Conservation (phyloP, 305 asterid species). For the Solanum hybrid region DNA sequence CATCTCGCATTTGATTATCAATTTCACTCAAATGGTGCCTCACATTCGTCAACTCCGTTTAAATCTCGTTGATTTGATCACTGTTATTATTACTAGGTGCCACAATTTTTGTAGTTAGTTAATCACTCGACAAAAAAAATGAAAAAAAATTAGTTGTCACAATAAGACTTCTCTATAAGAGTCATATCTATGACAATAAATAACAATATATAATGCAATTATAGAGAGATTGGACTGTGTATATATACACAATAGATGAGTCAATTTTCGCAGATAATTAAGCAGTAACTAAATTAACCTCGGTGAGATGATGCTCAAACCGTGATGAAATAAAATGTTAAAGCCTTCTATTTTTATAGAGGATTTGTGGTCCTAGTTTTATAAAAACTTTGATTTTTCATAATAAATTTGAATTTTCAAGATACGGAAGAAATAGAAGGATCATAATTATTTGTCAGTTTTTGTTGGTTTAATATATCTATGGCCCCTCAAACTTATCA, state of each 20-base stretch:
- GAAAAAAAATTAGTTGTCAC: not conserved
- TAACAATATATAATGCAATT: too few species aligned
- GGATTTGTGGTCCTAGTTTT: not conserved
- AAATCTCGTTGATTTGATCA: too few species aligned
- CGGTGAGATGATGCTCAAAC: not conserved
- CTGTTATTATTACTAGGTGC: too few species aligned
- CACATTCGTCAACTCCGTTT: too few species aligned
- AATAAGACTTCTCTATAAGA: not conserved
- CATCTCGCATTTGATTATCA: too few species aligned
- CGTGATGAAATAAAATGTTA: not conserved
- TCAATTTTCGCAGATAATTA: not conserved
- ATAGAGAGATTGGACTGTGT: not conserved
- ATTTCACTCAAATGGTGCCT: too few species aligned
- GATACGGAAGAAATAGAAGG: not conserved
- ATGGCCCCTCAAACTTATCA: not conserved
- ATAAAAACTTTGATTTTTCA: not conserved
- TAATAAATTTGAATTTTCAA: not conserved
- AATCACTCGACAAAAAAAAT: not conserved
- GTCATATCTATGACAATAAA: not conserved
- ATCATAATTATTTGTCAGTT: not conserved
- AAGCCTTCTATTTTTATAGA: not conserved
- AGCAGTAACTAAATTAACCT: not conserved
- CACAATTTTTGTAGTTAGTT: not conserved
- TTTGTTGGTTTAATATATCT: not conserved
- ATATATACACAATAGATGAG: not conserved